Base-by-base conservation (phyloP, 768 basidiomycete species). In the Termitomyces sp. region DNA sequence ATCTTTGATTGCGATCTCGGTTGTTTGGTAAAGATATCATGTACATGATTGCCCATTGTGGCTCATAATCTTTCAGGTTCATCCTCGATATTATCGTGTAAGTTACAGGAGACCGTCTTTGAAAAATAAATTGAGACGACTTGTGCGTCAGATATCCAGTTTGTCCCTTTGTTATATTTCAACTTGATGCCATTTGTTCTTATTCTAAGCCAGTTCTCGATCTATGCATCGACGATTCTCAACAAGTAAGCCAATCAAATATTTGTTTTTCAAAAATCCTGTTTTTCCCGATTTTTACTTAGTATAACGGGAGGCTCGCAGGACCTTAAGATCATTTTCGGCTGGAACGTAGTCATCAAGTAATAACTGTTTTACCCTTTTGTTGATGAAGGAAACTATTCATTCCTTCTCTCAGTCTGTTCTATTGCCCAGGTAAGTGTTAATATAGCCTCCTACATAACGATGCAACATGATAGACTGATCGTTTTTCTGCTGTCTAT, bases 291-390 rank as follows among this genome's bases (percentile, higher is more conserved):
- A 20, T 29, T 29, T 11, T 37, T 9, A 1, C 34, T 6, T 59
- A 89, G 86, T 57, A 79, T 92, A 61, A 87, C 86, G 8, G 86
- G 87, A 43, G 72, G 76, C 32, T 71, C 73, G 38, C 67, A 72
- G 12, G 78, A 85, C 7, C 77, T 94, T 31, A 68, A 74, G 4
- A 79, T 87, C 49, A 79, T 88, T 11, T 86, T 95, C 63, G 92
- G 92, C 15, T 94, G 93, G 94, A 83, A 81, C 62, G 86, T 89
- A 48, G 85, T 94, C 34, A 88, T 93, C 76, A 89, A 88, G 91
- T 89, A 69, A 47, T 82, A 25, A 25, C 25, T 25, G 25, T 25
- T 25, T 25, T 25, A 25, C 25, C 25, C 25, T 25, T 25, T 25
- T 25, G 25, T 25, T 25, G 1, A 25, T 25, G 25, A 25, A 25